Evolutionary conservation across 768 basidiomycete species (phyloP), one percentile per base, ranked within the genome.

Genomic region (Cantharellus cinnabarinus): DNA sequence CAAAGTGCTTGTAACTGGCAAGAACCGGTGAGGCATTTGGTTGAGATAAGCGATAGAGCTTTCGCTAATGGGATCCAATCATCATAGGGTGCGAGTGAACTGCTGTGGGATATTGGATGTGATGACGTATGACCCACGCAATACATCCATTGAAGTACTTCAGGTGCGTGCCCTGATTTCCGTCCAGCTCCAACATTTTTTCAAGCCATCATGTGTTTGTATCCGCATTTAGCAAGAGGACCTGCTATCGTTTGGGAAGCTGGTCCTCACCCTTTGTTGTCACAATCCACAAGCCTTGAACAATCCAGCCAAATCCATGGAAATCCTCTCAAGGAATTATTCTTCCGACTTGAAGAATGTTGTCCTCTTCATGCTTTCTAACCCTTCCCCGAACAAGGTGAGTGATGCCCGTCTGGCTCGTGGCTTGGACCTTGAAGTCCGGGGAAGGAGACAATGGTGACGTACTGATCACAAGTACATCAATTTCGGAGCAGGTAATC

Each of bases 91-190:
- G 38, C 81, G 89, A n/a, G 77, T 98, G 44, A 77, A 83, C 62
- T 85, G 89, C 0, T 90, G 89, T 61, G 88, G 89, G 0, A 74
- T 95, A 41, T 75, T 89, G 53, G 94, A 99, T 64, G 82, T 95
- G 3, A 72, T 97, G 50, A 77, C 79, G 63, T 81, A 84, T 67
- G 88, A 88, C 59, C 74, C 80, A 4, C 77, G 74, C 20, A 77
- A 80, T 62, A 29, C 38, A 37, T 81, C 84, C 58, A 67, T 81
- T 2, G 63, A 71, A 15, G 60, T 75, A 4, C 70, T 81, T 50
- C 86, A 90, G 64, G 71, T 70, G 39, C 41, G 64, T 62, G 5
- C 60, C 3, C 2, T 20, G 20, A 3, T 4, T 52, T 37, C 15
- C 29, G 37, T 48, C 5, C 5, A 35, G 41, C 5, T 41, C 37